Conservation (phyloP, 129 eudicot species). For the Flaveria trinervia region DNA sequence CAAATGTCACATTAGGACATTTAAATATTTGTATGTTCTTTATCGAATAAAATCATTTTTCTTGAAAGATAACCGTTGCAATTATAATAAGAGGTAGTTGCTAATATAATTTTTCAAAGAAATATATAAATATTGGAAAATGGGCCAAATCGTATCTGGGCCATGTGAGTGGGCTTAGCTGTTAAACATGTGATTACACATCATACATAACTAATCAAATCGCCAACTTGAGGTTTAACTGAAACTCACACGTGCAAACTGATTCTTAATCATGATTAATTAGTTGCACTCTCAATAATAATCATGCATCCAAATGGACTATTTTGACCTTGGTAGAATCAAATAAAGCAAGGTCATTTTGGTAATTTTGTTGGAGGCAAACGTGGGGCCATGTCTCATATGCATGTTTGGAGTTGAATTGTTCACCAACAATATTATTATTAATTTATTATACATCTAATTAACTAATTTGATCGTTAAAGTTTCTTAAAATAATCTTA, state of each 20-base stretch:
- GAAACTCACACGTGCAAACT: slow-evolving; percentile 35
- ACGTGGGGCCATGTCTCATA: slow-evolving; percentile 19
- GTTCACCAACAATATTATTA: neutral
- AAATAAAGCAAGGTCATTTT: slow-evolving; percentile 5
- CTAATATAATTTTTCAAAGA: neutral
- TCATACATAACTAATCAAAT: slow-evolving; percentile 35
- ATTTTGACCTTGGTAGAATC: slow-evolving; percentile 20
- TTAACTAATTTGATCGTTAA: too few relatives aligned
- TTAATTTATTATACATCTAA: neutral
- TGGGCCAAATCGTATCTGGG: slow-evolving; percentile 41
- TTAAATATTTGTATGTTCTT: neutral
- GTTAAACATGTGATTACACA: slow-evolving; percentile 48
- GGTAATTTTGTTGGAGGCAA: slow-evolving; percentile 25
- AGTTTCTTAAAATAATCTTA: too few relatives aligned
- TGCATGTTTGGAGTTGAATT: slow-evolving; percentile 8
- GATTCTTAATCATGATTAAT: slow-evolving; percentile 38
- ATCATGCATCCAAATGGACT: slow-evolving; percentile 28
- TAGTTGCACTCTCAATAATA: slow-evolving; percentile 29
- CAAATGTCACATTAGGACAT: too few relatives aligned
- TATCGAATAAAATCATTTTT: neutral
- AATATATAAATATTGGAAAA: neutral
- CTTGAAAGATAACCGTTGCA: neutral
- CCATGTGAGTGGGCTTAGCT: slow-evolving; percentile 47
- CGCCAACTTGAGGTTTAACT: slow-evolving; percentile 39
- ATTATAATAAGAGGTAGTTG: slow-evolving; percentile 19